phyloP scores from a whole-genome alignment of 139 green algal species.

The Haematococcus lacustris region DNA sequence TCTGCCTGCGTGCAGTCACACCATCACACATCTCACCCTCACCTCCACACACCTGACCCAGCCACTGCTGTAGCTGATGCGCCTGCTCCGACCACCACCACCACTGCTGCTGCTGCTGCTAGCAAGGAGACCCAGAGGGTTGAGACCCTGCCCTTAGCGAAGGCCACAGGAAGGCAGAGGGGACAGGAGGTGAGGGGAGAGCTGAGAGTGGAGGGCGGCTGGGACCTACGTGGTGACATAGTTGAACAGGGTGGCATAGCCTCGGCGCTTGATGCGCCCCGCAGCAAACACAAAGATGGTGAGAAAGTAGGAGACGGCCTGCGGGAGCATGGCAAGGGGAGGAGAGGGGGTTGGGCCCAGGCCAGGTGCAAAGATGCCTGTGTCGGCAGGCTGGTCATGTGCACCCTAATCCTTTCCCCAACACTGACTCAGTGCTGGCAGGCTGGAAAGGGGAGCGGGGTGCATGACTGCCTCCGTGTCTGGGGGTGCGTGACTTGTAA shows the following conservation, averaged over 20 bases:
- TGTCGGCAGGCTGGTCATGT: too few species aligned
- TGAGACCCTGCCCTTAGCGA: background rate
- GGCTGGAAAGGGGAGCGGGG: too few species aligned
- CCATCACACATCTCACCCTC: background rate
- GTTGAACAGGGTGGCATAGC: conserved; percentile 56
- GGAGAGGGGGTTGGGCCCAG: too few species aligned
- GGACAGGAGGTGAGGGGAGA: background rate
- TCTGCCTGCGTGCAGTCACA: conserved; percentile 4
- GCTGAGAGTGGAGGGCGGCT: background rate
- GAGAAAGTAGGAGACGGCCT: conserved; percentile 49
- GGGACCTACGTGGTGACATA: conserved; percentile 31
- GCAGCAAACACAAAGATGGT: conserved; percentile 65
- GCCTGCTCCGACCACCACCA: too few species aligned
- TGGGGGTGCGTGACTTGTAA: too few species aligned
- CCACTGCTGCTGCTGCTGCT: too few species aligned
- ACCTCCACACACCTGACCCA: background rate
- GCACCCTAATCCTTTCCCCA: too few species aligned
- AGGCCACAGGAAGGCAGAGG: background rate
- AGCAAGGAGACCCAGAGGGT: background rate
- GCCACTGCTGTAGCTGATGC: background rate
- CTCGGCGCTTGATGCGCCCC: conserved; percentile 20
- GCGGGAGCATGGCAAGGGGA: too few species aligned
- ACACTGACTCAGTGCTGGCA: too few species aligned
- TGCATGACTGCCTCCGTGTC: too few species aligned
- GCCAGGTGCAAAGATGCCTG: conserved; percentile 24